These are phyloP conservation scores for Tolypocladium ovalisporum DNA, from an alignment of 2,329 filamentous ascomycete genomes.

Conservation along the genomic window DNA sequence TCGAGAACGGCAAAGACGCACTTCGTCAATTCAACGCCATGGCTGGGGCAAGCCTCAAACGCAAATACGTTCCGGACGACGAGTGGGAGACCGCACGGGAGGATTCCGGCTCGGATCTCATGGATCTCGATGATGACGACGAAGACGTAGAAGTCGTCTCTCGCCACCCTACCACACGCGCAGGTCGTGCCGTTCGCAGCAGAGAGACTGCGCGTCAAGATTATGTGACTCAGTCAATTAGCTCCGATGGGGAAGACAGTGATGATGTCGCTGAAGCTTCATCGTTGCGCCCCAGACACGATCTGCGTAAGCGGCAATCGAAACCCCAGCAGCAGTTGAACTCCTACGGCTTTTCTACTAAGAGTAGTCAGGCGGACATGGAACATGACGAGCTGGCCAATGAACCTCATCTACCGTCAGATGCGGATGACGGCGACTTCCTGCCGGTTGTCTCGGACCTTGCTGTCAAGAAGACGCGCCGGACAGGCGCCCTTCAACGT, in stretches of 20 bases:
- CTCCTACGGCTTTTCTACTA: slow-evolving; percentile 13
- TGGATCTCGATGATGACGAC: slow-evolving; percentile 15
- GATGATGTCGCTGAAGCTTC: slow-evolving; percentile 7
- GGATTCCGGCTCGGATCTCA: slow-evolving; percentile 12
- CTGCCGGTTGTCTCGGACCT: slow-evolving; percentile 27
- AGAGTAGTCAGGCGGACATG: slow-evolving; percentile 11
- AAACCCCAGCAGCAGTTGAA: slow-evolving; percentile 2
- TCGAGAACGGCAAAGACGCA: slow-evolving; percentile 21
- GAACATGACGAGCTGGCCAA: slow-evolving; percentile 22
- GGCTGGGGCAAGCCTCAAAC: slow-evolving; percentile 13
- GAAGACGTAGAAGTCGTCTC: slow-evolving; percentile 11
- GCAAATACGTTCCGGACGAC: slow-evolving; percentile 17
- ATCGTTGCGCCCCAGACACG: slow-evolving; percentile 4
- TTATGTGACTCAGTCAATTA: neutral
- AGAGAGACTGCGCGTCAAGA: slow-evolving; percentile 9
- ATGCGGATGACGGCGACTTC: slow-evolving; percentile 23
- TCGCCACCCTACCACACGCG: neutral
- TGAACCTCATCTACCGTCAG: slow-evolving; percentile 15
- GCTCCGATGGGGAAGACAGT: slow-evolving; percentile 7
- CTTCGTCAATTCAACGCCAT: slow-evolving; percentile 12
- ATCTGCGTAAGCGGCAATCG: slow-evolving; percentile 14
- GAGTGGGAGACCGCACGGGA: slow-evolving; percentile 16
- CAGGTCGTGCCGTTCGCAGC: slow-evolving; percentile 11
- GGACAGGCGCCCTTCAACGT: slow-evolving; percentile 9
- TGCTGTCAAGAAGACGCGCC: slow-evolving; percentile 11